Conservation (phyloP, 257 asterid species). For the Salvia rosmarinus region DNA sequence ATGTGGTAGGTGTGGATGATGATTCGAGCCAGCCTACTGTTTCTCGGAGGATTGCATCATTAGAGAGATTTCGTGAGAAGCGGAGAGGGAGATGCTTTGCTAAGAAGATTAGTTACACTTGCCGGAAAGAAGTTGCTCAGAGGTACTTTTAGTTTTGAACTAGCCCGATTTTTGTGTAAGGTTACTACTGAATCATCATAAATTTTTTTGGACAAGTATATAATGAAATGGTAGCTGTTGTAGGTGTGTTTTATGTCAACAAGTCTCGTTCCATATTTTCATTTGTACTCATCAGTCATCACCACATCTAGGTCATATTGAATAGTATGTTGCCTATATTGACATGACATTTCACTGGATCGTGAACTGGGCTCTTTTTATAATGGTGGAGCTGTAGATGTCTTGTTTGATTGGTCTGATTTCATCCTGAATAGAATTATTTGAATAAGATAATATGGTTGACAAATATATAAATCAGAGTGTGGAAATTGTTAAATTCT, state of each 20-base stretch:
- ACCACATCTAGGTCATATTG: not conserved
- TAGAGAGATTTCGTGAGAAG: conserved; percentile 59
- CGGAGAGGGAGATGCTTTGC: conserved; percentile 59
- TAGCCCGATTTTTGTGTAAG: not conserved
- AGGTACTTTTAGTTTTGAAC: conserved; percentile 38
- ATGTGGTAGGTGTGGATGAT: conserved; percentile 41
- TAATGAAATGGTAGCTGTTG: not conserved
- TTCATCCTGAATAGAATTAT: not conserved
- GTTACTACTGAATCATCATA: not conserved
- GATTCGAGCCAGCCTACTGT: conserved; percentile 31
- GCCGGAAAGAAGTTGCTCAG: conserved; percentile 59
- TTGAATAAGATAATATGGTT: not conserved
- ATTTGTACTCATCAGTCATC: not conserved
- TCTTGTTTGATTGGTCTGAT: conserved; percentile 4
- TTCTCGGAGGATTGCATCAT: conserved; percentile 48
- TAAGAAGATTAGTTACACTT: conserved; percentile 50
- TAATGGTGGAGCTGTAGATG: conserved; percentile 1
- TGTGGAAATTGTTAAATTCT: not conserved
- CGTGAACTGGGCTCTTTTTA: too few relatives aligned
- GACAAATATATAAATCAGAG: not conserved
- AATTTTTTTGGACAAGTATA: too few relatives aligned
- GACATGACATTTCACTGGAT: not conserved
- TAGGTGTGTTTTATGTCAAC: not conserved
- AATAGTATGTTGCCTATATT: not conserved
- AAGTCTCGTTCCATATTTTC: not conserved